A percentile compares a stretch with the other conserved stretches of the same genome.
These are phyloP conservation scores for Nicotiana noctiflora DNA, from an alignment of 257 asterid genomes.

Conservation along the genomic window DNA sequence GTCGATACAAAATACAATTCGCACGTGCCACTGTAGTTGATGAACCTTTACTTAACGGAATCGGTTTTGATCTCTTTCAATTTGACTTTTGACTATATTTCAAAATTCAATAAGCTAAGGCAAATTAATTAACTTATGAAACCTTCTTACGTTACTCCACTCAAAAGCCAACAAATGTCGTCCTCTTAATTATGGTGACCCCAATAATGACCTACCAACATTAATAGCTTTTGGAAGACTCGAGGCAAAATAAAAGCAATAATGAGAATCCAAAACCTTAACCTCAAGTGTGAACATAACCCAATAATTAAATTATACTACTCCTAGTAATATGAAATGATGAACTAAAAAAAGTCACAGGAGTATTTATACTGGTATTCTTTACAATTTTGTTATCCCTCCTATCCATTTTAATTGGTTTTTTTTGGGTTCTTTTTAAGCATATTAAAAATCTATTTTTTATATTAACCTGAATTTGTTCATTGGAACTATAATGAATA, in stretches of 20 bases:
- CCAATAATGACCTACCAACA: background rate
- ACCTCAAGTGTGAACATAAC: background rate
- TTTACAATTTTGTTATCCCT: background rate
- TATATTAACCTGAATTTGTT: too few relatives aligned
- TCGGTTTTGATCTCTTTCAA: background rate
- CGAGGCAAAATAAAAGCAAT: background rate
- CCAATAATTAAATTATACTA: background rate
- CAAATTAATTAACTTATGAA: background rate
- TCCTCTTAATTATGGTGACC: background rate
- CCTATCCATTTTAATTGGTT: too few relatives aligned
- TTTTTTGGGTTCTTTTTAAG: too few relatives aligned
- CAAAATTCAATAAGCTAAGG: background rate
- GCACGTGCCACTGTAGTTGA: background rate
- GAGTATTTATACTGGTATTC: background rate
- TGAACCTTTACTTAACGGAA: background rate
- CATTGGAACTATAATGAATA: too few relatives aligned
- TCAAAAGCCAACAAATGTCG: background rate
- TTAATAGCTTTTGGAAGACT: background rate
- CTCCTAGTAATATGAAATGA: background rate
- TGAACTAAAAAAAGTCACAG: background rate
- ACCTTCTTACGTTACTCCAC: slow-evolving; percentile 9
- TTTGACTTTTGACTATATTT: background rate
- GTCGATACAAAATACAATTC: too few relatives aligned
- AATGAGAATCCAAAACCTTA: background rate
- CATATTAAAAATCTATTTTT: too few relatives aligned